These are phyloP conservation scores for Suillus clintonianus DNA, from an alignment of 768 basidiomycete species.

Conservation along the genomic window DNA sequence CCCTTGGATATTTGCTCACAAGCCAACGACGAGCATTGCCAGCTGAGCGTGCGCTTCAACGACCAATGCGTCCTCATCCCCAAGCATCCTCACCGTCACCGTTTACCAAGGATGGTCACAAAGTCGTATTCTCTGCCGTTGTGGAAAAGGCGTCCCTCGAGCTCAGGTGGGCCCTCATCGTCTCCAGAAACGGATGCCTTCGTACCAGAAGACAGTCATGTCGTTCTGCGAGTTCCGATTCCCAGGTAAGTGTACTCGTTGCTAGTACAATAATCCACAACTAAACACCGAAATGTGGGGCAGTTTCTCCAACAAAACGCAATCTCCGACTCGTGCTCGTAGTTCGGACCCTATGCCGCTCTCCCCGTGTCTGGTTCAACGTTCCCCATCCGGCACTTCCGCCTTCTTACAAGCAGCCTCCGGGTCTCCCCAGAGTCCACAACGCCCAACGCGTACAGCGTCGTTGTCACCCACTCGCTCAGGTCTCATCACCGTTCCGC, in stretches of 20 bases:
- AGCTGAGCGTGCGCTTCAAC: conserved; percentile 63
- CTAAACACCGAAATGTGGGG: background rate
- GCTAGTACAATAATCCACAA: background rate
- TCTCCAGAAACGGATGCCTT: conserved; percentile 24
- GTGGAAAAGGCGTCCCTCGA: conserved; percentile 48
- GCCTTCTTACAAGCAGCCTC: background rate
- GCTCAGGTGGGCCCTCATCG: conserved; percentile 12
- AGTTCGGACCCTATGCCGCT: conserved; percentile 37
- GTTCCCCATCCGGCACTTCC: conserved; percentile 28
- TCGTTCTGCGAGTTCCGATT: conserved; percentile 61
- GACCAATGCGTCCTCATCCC: conserved; percentile 75
- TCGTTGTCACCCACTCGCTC: conserved; percentile 38
- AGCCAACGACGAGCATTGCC: conserved; percentile 18
- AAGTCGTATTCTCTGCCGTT: conserved; percentile 71
- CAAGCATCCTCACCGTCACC: conserved; percentile 43
- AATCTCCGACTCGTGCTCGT: conserved; percentile 43
- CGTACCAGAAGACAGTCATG: conserved; percentile 40
- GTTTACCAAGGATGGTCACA: conserved; percentile 53
- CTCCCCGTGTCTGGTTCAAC: conserved; percentile 58
- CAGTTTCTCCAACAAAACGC: conserved; percentile 46
- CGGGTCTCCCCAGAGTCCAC: conserved; percentile 12
- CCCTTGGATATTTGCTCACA: background rate
- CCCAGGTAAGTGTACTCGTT: conserved; percentile 49
- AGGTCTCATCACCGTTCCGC: conserved; percentile 55
- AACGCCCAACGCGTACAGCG: conserved; percentile 21